Evolutionary conservation across 306 rosid genomes (phyloP).

Genomic region (Prunus persica): Prunus_persica_NCBIv2 NC_034016.1:13348501-13349000

Average conservation of each 20-base stretch:
- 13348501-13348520: neutral
- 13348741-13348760: neutral
- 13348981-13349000: slow-evolving; percentile 22
- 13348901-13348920: neutral
- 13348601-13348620: neutral
- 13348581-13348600: neutral
- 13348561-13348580: neutral
- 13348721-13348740: neutral
- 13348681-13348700: neutral
- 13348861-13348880: neutral
- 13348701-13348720: neutral
- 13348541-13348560: neutral
- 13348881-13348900: neutral
- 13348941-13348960: neutral
- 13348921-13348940: too few relatives aligned
- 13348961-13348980: slow-evolving; percentile 6
- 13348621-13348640: neutral
- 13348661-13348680: neutral
- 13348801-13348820: neutral
- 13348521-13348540: neutral
- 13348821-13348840: neutral
- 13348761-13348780: neutral
- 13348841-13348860: neutral
- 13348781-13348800: neutral
- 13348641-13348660: neutral